A percentile compares a stretch with the other conserved stretches of the same genome.
Conservation (phyloP, 805 yeast species). For the Wickerhamomyces bovis region DNA sequence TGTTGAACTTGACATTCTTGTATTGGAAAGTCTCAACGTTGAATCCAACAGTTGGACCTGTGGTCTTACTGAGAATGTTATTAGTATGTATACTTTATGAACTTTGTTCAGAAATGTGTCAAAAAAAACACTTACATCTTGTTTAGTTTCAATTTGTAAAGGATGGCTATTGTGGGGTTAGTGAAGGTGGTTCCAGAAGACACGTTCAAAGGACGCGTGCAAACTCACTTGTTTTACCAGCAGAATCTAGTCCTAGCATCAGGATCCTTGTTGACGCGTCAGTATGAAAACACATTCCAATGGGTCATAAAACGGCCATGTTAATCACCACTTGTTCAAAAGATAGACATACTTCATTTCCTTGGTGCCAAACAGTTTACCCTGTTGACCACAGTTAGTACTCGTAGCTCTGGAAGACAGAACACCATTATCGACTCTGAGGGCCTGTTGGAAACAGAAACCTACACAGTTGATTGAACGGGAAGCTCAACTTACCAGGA, state of each 20-base stretch:
- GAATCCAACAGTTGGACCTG: slow-evolving; percentile 93
- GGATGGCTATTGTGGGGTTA: slow-evolving; percentile 56
- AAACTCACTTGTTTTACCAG: slow-evolving; percentile 65
- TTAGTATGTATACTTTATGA: background rate
- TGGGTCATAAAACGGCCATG: too few relatives aligned
- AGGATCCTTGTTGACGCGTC: slow-evolving; percentile 42
- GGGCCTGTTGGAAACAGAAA: too few relatives aligned
- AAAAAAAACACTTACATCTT: slow-evolving; percentile 34
- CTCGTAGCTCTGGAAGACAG: too few relatives aligned
- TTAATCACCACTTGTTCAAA: background rate
- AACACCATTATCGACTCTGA: too few relatives aligned
- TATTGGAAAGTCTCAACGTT: slow-evolving; percentile 84
- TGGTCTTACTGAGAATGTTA: slow-evolving; percentile 35
- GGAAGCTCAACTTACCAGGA: background rate
- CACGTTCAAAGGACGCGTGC: background rate
- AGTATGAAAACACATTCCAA: background rate
- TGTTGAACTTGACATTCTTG: slow-evolving; percentile 76
- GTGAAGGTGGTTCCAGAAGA: too few relatives aligned
- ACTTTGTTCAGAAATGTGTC: background rate
- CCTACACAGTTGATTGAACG: background rate
- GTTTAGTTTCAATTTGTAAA: slow-evolving; percentile 77
- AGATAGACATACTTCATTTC: slow-evolving; percentile 35
- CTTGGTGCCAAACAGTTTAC: slow-evolving; percentile 45
- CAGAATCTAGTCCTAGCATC: slow-evolving; percentile 90
- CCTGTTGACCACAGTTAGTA: slow-evolving; percentile 17